Conservation (phyloP, 495 filamentous ascomycete genomes). For the Tuber calosporum region DNA sequence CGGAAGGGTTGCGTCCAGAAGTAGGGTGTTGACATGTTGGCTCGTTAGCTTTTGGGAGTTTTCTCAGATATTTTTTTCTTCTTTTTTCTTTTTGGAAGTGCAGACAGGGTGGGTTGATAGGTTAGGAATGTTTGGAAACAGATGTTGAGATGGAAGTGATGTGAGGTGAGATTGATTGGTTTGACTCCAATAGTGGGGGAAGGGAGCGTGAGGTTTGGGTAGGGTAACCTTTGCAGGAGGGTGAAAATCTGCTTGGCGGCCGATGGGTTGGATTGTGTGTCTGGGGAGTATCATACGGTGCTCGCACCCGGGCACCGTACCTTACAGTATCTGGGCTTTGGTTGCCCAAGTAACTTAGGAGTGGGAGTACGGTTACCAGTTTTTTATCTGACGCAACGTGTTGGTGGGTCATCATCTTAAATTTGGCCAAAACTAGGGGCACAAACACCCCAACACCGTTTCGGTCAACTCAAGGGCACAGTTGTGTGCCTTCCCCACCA, state of each 20-base stretch:
- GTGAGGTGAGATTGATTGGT: slow-evolving; percentile 1
- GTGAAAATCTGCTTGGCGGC: background rate
- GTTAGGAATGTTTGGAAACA: background rate
- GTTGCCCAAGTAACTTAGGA: too few species aligned
- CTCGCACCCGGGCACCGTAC: too few species aligned
- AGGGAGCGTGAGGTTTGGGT: background rate
- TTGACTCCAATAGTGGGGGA: background rate
- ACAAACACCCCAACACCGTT: too few species aligned
- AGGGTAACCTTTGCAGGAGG: slow-evolving; percentile 11
- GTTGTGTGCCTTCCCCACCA: too few species aligned
- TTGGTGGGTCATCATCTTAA: too few species aligned
- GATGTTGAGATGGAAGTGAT: background rate
- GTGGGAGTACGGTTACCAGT: too few species aligned
- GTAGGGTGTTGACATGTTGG: slow-evolving; percentile 49
- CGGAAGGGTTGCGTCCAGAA: slow-evolving; percentile 77
- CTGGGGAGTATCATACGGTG: background rate
- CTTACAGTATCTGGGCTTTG: too few species aligned
- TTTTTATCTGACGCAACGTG: too few species aligned
- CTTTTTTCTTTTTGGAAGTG: background rate
- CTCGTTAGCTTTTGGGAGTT: background rate
- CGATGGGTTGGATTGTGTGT: background rate
- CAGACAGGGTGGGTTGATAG: background rate
- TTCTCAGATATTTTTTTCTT: background rate
- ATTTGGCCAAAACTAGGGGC: too few species aligned
- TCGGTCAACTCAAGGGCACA: too few species aligned